Evolutionary conservation across 2,329 filamentous ascomycete genomes (phyloP), one percentile per base, ranked within the genome.

Genomic region (Fusarium sacchari): DNA sequence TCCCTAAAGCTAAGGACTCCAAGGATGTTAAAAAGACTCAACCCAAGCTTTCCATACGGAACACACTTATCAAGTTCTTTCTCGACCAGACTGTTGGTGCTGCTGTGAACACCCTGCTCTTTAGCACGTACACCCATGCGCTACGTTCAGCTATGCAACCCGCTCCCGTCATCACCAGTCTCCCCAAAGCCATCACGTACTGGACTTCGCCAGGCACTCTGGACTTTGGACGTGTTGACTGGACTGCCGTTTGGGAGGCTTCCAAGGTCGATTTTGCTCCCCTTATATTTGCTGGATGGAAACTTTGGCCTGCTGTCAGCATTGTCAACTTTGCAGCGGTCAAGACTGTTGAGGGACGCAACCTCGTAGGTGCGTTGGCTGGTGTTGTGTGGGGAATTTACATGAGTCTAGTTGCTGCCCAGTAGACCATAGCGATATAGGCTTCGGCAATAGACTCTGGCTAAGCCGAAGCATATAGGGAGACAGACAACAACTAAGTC

Each of bases 381-480:
- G 93, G 93, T 10, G 86, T 96, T 30, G 87, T 85, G 20, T 96
- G 93, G 93, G 91, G 91, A 1, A 86, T 95, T 46, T 95, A 93
- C 80, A 84, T 95, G 82, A 94, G 92, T 79, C 82, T 95, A 77
- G 82, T 90, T 72, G 87, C 86, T 24, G 79, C 80, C 17, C 71
- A 74, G 58, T 82, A 68, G 76, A 47, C 13, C 12, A 9, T 14
- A 10, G 32, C 20, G 32, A 36, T 32, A 24, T 32, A 55, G 37
- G 40, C 26, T 14, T 34, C 34, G 7, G 37, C 43, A n/a, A 17
- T 24, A n/a, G 7, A 43, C 18, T 30, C 11, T 18, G 17, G 12
- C 17, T 26, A 17, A 55, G 24, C 30, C 12, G 36, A 58, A 32
- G 20, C 15, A 17, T 10, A 22, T 18, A 17, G 17, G n/a, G 24